Base-by-base conservation (phyloP, 2,329 filamentous ascomycete species). In the Fusarium sororula region DNA sequence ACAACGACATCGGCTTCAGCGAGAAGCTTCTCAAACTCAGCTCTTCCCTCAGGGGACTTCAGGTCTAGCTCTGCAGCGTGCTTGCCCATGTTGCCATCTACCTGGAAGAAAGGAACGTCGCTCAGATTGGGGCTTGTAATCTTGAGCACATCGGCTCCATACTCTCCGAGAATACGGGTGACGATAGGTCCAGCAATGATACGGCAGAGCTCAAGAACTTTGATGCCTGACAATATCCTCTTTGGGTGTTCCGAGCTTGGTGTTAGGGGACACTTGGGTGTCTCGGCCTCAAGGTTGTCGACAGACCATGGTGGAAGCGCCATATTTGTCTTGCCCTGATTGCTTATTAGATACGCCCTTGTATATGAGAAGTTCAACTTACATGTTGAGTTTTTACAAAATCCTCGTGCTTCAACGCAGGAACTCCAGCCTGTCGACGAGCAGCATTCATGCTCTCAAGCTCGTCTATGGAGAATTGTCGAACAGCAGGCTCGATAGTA, bases 141-240 rank as follows among this genome's bases (percentile, higher is more conserved):
- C 76, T 94, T 93, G 73, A 95, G 86, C 2, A 95, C 92, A 60
- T 91, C 88, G 13, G 93, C 93, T 5, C 93, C 93, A 78, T 94
- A 92, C 70, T 93, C 92, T n/a, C 91, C 92, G 1, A 95, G 86
- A 4, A 90, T 90, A 37, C 92, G 89, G 7, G 90, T 90, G 73
- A 94, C 90, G 9, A 91, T 89, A n/a, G 92, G 92, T 0, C 92
- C 92, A 7, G 93, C 93, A 72, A 95, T 94, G 77, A 94, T 91
- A 45, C 92, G 90, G 78, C 92, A 93, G 37, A 95, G 83, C 78
- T 95, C 93, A 10, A 95, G 86, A 11, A 95, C 92, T 73, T 91
- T 92, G 79, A 94, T 86, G 0, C 92, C 92, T 78, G 85, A 67
- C 84, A 90, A 75, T 75, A 84, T 81, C 17, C 81, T 81, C 12